phyloP scores from a whole-genome alignment of 1,284 basidiomycete species.

The Rhodotorula sp. region DNA sequence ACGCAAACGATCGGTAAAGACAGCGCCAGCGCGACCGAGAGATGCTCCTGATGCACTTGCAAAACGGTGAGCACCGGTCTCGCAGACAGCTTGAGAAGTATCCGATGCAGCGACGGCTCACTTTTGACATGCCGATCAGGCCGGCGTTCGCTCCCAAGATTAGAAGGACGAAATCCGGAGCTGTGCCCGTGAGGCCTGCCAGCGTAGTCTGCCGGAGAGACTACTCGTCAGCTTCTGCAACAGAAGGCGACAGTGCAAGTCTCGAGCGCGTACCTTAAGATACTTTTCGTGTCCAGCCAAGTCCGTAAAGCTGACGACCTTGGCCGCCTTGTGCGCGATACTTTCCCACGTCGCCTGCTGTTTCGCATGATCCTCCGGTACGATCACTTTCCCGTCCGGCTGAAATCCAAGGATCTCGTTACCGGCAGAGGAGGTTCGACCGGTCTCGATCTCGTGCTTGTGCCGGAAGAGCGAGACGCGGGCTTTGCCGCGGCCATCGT shows the following conservation, averaged over 20 bases:
- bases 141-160: conserved; percentile 95
- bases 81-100: neutral
- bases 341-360: conserved; percentile 92
- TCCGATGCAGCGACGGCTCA: conserved; percentile 29
- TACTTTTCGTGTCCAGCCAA: conserved; percentile 42
- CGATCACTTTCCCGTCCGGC: conserved; percentile 58
- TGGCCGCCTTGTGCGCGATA: conserved; percentile 85
- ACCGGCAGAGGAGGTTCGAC: conserved; percentile 66
- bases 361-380: conserved; percentile 48
- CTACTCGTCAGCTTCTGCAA: neutral
- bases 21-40: conserved; percentile 89
- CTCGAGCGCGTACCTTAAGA: neutral
- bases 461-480: conserved; percentile 91
- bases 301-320: conserved; percentile 63
- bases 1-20: conserved; percentile 91
- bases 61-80: neutral
- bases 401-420: conserved; percentile 79
- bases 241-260: neutral
- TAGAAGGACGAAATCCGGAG: conserved; percentile 91
- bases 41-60: conserved; percentile 62
- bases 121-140: conserved; percentile 95
- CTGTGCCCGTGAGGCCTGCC: conserved; percentile 89
- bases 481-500: conserved; percentile 92
- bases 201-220: conserved; percentile 71
- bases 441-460: conserved; percentile 96